Conservation (phyloP, 2,329 filamentous ascomycete species). For the Phymatotrichopsis omnivora region DNA sequence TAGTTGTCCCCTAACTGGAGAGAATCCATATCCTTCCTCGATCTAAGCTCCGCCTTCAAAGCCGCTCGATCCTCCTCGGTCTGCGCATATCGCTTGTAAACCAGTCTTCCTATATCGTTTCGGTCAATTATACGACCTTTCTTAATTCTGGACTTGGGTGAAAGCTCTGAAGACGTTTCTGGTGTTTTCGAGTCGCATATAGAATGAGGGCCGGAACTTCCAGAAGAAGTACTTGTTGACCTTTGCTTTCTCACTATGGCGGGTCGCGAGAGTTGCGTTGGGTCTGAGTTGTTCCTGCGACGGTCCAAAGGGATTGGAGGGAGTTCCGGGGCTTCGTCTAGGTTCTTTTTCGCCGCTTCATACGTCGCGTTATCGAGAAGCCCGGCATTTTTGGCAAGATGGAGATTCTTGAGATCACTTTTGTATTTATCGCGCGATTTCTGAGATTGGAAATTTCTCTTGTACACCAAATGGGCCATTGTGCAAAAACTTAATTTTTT, state of each 20-base stretch:
- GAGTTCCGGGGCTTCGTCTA: not conserved
- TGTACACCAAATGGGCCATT: constrained; percentile 28
- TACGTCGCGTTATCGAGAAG: constrained; percentile 18
- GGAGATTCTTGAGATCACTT: constrained; percentile 18
- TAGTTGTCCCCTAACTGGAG: too few species aligned
- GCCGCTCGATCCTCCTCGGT: constrained; percentile 12
- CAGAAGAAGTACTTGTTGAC: constrained; percentile 2
- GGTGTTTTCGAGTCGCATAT: not conserved
- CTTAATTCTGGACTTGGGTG: not conserved
- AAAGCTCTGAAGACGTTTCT: constrained; percentile 2
- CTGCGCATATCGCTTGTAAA: constrained; percentile 21
- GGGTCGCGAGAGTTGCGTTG: not conserved
- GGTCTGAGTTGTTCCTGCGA: not conserved
- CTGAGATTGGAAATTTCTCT: constrained; percentile 22
- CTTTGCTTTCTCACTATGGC: not conserved
- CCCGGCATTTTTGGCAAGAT: constrained; percentile 10
- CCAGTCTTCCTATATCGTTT: constrained; percentile 17
- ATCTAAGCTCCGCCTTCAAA: constrained; percentile 6
- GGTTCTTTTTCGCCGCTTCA: constrained; percentile 14
- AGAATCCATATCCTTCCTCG: constrained; percentile 10
- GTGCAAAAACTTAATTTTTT: too few species aligned
- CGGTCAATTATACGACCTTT: constrained; percentile 25
- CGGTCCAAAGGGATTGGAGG: not conserved
- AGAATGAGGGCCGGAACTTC: not conserved
- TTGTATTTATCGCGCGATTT: constrained; percentile 23